Evolutionary conservation across 2,329 filamentous ascomycete genomes (phyloP).

Genomic region (Metarhizium brunneum): DNA sequence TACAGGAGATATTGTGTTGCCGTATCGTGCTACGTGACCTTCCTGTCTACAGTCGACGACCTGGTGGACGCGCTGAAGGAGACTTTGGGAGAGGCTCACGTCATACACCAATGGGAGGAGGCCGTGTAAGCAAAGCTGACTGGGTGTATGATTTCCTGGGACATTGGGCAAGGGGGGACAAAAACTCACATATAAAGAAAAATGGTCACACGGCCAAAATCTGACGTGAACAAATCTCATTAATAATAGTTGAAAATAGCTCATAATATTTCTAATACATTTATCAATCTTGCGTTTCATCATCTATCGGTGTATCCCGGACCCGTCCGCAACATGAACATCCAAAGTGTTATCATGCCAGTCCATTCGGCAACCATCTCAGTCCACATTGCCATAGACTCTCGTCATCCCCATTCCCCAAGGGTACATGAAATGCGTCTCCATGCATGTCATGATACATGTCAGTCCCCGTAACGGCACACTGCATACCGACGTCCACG

Average conservation of each 20-base stretch:
- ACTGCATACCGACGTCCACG: not conserved
- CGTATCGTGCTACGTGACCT: slow-evolving; percentile 32
- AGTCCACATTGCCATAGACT: not conserved
- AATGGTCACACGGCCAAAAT: too few species aligned
- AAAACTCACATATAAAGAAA: too few species aligned
- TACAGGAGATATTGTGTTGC: slow-evolving; percentile 38
- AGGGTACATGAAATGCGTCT: not conserved
- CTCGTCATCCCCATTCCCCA: not conserved
- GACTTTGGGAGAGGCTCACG: slow-evolving; percentile 31
- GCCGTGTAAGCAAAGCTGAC: not conserved
- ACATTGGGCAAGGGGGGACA: too few species aligned
- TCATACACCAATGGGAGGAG: slow-evolving; percentile 19
- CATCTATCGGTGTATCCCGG: too few species aligned
- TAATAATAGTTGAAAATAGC: too few species aligned
- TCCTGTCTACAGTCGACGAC: slow-evolving; percentile 33
- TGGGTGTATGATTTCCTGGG: too few species aligned
- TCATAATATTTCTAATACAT: too few species aligned
- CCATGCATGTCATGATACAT: not conserved
- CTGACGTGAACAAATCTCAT: too few species aligned
- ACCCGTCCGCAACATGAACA: too few species aligned
- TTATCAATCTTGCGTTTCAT: too few species aligned
- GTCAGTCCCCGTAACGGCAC: not conserved
- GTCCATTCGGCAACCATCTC: not conserved
- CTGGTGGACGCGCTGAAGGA: slow-evolving; percentile 33
- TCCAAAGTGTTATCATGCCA: not conserved